phyloP scores from a whole-genome alignment of 192 early-diverging fungal genomes.

The Jimgerdemannia flammicorona region DNA sequence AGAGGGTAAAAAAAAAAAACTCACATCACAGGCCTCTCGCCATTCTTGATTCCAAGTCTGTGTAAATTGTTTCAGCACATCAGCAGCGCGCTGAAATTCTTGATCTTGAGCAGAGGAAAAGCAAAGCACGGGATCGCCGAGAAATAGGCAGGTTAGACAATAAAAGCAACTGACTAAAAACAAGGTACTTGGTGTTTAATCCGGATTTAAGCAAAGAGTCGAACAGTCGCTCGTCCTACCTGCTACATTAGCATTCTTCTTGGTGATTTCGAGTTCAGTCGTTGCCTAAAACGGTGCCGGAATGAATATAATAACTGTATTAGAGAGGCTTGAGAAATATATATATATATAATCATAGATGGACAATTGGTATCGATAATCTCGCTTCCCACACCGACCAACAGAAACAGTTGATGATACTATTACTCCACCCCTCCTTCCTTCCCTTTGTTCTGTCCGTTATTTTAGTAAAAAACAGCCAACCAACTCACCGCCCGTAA shows the following conservation, averaged over 20 bases:
- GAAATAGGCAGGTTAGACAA: too few relatives aligned
- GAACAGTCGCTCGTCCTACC: not conserved
- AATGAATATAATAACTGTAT: too few relatives aligned
- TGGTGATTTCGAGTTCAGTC: too few relatives aligned
- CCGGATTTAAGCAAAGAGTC: too few relatives aligned
- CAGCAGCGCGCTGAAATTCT: slow-evolving; percentile 42
- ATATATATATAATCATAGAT: too few relatives aligned
- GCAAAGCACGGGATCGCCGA: too few relatives aligned
- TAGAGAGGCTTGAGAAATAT: too few relatives aligned
- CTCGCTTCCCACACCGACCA: not conserved
- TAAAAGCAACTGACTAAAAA: too few relatives aligned
- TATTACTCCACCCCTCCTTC: not conserved
- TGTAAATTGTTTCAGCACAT: slow-evolving; percentile 26
- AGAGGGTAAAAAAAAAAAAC: not conserved
- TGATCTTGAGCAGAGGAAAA: slow-evolving; percentile 25
- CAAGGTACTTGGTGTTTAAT: too few relatives aligned
- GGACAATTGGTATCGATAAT: too few relatives aligned
- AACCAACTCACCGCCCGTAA: too few relatives aligned
- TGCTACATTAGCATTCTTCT: not conserved
- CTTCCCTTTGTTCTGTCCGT: not conserved
- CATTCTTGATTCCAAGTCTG: slow-evolving; percentile 53
- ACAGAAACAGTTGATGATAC: not conserved
- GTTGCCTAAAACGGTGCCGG: too few relatives aligned
- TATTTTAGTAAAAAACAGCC: not conserved
- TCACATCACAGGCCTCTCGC: slow-evolving; percentile 41